Evolutionary conservation across 495 filamentous ascomycete genomes (phyloP), one percentile per base, ranked within the genome.

Genomic region (Hyaloscypha bicolor): DNA sequence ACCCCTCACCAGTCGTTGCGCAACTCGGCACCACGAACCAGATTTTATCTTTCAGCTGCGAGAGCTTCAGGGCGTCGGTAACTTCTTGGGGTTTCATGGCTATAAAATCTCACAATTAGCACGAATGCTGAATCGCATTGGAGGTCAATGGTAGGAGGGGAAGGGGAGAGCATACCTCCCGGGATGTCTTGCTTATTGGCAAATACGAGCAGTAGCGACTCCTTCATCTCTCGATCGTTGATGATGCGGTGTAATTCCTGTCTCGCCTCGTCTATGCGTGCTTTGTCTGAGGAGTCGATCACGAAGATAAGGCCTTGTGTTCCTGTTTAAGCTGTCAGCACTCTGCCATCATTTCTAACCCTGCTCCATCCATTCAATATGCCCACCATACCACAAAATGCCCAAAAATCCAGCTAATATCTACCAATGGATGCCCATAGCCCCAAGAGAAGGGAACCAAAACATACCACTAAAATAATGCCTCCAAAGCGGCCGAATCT

Each of bases 271-370:
- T 94, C 90, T 77, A 99, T 90, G 51, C 95, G 87, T 51, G 85
- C 86, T 30, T 88, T 89, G 76, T 99, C 95, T 69, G 88, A 90
- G 52, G 92, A 96, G 77, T 99, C 95, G 71, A 99, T 91, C 63
- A 99, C 95, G 81, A 98, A 99, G 78, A 99, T 96, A 61, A 99
- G 85, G 51, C 93, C 95, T 85, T 99, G 95, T 61, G 95, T 98
- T 62, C 93, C 92, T 92, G 72, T 69, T 61, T 48, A 14, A 35
- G 6, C 9, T 65, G 22, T 63, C 56, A 64, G 67, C 22, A 58
- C 16, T 53, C 53, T 35, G 63, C 66, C 37, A 64, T 61, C 64
- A 53, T 35, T 33, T 22, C 19, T n/a, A 55, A 1, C 29, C 61
- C 53, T 29, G 19, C 42, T 39, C 32, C 35, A 6, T 0, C 25